Percentiles rank a stretch among this genome's conserved stretches.
These are phyloP conservation scores for Fennellomyces sp. DNA, from an alignment of 371 early-diverging fungal genomes.

Conservation along the genomic window DNA sequence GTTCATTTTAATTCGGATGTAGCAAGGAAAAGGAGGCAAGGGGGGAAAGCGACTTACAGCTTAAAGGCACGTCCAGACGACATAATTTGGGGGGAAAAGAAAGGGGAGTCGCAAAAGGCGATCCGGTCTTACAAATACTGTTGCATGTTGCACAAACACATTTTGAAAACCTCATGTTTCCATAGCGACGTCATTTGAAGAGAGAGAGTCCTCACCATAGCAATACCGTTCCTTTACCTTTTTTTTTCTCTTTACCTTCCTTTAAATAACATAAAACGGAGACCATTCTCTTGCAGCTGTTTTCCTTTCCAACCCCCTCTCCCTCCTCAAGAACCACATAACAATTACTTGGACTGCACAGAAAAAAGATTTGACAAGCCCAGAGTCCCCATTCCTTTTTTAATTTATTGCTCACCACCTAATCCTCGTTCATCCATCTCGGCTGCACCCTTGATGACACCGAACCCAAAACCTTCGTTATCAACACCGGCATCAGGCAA, in stretches of 20 bases:
- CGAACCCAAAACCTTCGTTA: slow-evolving; percentile 11
- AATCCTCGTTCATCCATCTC: background rate
- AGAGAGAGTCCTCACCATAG: background rate
- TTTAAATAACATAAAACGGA: background rate
- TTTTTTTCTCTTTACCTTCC: background rate
- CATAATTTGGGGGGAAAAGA: slow-evolving; percentile 2
- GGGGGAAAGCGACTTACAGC: slow-evolving; percentile 5
- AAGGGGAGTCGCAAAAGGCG: background rate
- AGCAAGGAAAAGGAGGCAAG: background rate
- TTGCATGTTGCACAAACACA: slow-evolving; percentile 3
- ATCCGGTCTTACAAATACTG: background rate
- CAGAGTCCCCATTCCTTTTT: background rate
- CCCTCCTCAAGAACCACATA: too few species aligned
- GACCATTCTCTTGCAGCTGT: background rate
- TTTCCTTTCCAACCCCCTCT: background rate
- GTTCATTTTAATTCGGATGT: background rate
- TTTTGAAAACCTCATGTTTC: background rate
- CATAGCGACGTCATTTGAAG: background rate
- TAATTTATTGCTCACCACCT: background rate
- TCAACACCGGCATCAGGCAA: slow-evolving; percentile 13
- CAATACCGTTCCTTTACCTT: background rate
- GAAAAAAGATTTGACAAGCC: too few species aligned
- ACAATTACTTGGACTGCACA: too few species aligned
- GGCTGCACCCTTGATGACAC: background rate
- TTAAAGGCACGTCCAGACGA: slow-evolving; percentile 1